Conservation (phyloP, 116 monocot species). For the Dioscorea cayenensis region DNA sequence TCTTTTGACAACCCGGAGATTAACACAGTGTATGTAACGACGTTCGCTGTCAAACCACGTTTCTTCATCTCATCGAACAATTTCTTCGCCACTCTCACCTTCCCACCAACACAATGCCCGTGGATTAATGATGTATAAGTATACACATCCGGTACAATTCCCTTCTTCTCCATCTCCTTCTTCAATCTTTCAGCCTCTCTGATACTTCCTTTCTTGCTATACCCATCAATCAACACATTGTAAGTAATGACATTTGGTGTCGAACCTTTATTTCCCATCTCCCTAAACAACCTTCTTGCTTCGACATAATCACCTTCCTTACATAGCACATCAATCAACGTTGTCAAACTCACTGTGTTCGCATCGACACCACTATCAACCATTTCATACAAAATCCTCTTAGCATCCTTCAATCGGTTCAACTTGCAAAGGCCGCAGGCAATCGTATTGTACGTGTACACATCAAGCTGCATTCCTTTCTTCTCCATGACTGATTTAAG, state of each 20-base stretch:
- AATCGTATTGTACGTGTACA: slow-evolving; percentile 58
- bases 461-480: slow-evolving; percentile 64
- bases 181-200: slow-evolving; percentile 60
- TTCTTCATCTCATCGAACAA: slow-evolving; percentile 75
- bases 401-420: slow-evolving; percentile 40
- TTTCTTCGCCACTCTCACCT: slow-evolving; percentile 46
- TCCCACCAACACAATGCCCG: slow-evolving; percentile 59
- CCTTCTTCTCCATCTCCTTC: slow-evolving; percentile 79
- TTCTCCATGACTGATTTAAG: slow-evolving; percentile 53
- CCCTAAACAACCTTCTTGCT: slow-evolving; percentile 44
- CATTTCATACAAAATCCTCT: slow-evolving; percentile 51
- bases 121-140: slow-evolving; percentile 79
- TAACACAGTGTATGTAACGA: slow-evolving; percentile 61
- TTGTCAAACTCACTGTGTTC: slow-evolving; percentile 64
- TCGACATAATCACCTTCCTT: slow-evolving; percentile 51
- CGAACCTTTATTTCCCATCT: slow-evolving; percentile 49
- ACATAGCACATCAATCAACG: slow-evolving; percentile 14
- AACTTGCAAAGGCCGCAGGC: slow-evolving; percentile 51
- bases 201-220: slow-evolving; percentile 64
- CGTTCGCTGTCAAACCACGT: slow-evolving; percentile 28
- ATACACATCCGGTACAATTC: slow-evolving; percentile 65
- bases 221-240: slow-evolving; percentile 79
- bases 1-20: slow-evolving; percentile 75
- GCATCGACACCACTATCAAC: slow-evolving; percentile 50
- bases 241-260: slow-evolving; percentile 46